These are phyloP conservation scores for Phytopythium delawarense DNA, from an alignment of 352 stramenopile genomes.

Conservation along the genomic window DNA sequence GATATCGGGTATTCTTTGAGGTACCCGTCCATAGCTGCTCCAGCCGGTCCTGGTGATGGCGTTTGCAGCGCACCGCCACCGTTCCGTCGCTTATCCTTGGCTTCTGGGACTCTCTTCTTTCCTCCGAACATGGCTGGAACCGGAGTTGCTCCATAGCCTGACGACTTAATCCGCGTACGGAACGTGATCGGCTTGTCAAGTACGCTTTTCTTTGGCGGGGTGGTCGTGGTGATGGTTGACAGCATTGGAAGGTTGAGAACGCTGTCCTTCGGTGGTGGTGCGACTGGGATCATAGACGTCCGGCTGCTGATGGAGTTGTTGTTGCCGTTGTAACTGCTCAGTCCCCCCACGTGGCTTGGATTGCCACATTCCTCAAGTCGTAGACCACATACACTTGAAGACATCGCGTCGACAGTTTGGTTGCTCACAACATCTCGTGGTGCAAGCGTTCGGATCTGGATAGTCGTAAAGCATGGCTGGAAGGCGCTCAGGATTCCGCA, in stretches of 20 bases:
- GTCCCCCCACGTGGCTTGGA: background rate
- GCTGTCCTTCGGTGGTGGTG: constrained; percentile 39
- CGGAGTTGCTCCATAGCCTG: constrained; percentile 55
- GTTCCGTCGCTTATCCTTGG: constrained; percentile 1
- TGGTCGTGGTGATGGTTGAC: constrained; percentile 15
- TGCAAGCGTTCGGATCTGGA: constrained; percentile 11
- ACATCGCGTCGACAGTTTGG: constrained; percentile 7
- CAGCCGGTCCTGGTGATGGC: constrained; percentile 6
- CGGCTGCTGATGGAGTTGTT: constrained; percentile 6
- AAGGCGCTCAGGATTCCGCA: constrained; percentile 68
- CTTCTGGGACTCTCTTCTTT: background rate
- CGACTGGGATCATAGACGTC: constrained; percentile 47
- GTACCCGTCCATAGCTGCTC: constrained; percentile 27
- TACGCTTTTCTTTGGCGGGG: constrained; percentile 23
- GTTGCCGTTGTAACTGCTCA: background rate
- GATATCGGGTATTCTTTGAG: constrained; percentile 71
- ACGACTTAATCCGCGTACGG: constrained; percentile 74
- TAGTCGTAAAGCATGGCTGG: constrained; percentile 54
- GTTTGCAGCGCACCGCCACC: background rate
- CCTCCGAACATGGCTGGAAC: background rate
- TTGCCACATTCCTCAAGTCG: background rate
- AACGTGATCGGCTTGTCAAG: constrained; percentile 81
- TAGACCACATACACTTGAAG: background rate
- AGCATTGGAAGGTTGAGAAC: constrained; percentile 54
- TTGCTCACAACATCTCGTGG: constrained; percentile 10